Evolutionary conservation across 441 rosid genomes (phyloP).

Genomic region (Melianthus villosus): DNA sequence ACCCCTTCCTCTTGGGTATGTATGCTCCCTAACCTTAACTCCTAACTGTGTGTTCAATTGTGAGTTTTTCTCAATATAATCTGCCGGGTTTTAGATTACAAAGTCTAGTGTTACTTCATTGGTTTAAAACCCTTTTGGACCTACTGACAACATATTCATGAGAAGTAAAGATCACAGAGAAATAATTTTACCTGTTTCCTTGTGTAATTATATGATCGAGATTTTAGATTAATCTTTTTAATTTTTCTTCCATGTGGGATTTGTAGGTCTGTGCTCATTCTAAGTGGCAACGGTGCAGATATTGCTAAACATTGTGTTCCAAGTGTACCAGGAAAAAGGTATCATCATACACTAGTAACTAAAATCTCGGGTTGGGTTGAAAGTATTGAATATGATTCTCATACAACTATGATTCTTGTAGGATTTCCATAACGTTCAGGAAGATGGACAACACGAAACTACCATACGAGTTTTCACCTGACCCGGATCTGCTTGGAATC

Average conservation of each 20-base stretch:
- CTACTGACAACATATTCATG: too few relatives aligned
- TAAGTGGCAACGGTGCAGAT: conserved; percentile 57
- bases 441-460: conserved; percentile 43
- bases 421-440: conserved; percentile 54
- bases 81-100: too few relatives aligned
- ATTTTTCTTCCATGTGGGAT: not conserved
- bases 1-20: conserved; percentile 50
- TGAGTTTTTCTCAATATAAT: too few relatives aligned
- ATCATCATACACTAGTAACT: not conserved
- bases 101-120: too few relatives aligned
- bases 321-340: conserved; percentile 42
- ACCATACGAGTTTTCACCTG: conserved; percentile 31
- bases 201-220: not conserved
- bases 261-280: conserved; percentile 44
- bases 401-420: conserved; percentile 7
- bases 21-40: too few relatives aligned
- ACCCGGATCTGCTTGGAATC: conserved; percentile 29
- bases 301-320: conserved; percentile 59
- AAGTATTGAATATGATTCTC: not conserved
- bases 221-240: not conserved
- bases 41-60: too few relatives aligned
- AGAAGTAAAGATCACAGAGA: too few relatives aligned
- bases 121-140: too few relatives aligned
- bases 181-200: too few relatives aligned
- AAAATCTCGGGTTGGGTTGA: not conserved